Base-by-base conservation (phyloP, 331 rosid species). In the Pyracantha coccinea region DNA sequence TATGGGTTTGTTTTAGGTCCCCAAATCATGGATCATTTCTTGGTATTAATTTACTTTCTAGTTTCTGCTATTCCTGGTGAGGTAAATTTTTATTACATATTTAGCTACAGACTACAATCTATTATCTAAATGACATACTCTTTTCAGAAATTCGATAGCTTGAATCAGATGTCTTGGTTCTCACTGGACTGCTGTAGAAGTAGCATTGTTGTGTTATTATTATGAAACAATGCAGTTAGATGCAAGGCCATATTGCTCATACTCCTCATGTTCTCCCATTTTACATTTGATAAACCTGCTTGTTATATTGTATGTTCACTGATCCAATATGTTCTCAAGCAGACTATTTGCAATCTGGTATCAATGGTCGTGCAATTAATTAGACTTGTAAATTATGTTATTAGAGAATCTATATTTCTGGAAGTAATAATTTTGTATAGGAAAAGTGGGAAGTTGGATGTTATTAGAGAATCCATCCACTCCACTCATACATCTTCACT, bases 1-100 rank as follows among this genome's bases (percentile, higher is more conserved):
- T 85, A 50, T 50, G 55, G 55, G 20, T 65, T 65, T 65, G 47
- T 32, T 65, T 65, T 65, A n/a, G 25, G 47, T 65, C 27, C 69
- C 25, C 24, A 65, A 15, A 10, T n/a, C 69, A 32, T 38, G 4
- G 45, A 10, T 38, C 45, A 14, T 38, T 38, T 38, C 45, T 38
- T 38, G 45, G 45, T 38, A 38, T 38, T 0, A 38, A 38, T 0
- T 38, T 38, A 38, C 45, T 38, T 38, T 10, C 45, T 38, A 38
- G 45, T 38, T 38, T 38, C 14, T 38, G 45, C 45, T 38, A 5
- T 62, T 7, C 67, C 67, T 62, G 21, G 32, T 7, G 41, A 63
- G 23, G 10, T 28, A 17, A 8, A 29, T 63, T 21, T 63, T 63
- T 38, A 63, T 29, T 28, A 23, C 68, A 63, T 9, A 29, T 14